Evolutionary conservation across 306 rosid genomes (phyloP).

Genomic region (Rosa chinensis): DNA sequence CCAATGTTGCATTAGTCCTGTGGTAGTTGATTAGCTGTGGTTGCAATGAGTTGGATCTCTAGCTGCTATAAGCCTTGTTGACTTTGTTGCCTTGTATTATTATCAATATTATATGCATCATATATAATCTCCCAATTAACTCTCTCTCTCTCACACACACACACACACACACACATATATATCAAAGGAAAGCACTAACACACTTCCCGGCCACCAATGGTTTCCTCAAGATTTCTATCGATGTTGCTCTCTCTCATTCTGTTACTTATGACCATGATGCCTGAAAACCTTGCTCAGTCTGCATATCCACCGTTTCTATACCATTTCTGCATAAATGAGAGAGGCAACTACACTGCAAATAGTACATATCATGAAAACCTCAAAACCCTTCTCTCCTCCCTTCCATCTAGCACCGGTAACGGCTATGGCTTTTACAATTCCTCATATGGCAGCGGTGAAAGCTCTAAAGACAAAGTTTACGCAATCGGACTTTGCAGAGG

Average conservation of each 20-base stretch:
- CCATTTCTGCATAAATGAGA: too few species aligned
- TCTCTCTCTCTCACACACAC: too few species aligned
- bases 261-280: constrained; percentile 2
- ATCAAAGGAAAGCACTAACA: too few species aligned
- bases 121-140: too few species aligned
- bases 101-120: too few species aligned
- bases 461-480: constrained; percentile 28
- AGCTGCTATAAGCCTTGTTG: too few species aligned
- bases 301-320: background rate
- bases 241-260: background rate
- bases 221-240: constrained; percentile 15
- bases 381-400: constrained; percentile 37
- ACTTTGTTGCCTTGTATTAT: too few species aligned
- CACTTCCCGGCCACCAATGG: background rate
- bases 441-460: constrained; percentile 30
- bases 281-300: constrained; percentile 28
- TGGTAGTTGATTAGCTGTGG: too few species aligned
- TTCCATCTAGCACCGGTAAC: constrained; percentile 22
- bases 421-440: constrained; percentile 38
- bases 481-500: constrained; percentile 50
- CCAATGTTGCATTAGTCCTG: too few species aligned
- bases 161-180: too few species aligned
- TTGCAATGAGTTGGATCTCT: too few species aligned
- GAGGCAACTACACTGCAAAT: too few species aligned
- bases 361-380: constrained; percentile 29